phyloP scores from a whole-genome alignment of 2,329 filamentous ascomycete genomes.

The Fusarium compactum region DNA sequence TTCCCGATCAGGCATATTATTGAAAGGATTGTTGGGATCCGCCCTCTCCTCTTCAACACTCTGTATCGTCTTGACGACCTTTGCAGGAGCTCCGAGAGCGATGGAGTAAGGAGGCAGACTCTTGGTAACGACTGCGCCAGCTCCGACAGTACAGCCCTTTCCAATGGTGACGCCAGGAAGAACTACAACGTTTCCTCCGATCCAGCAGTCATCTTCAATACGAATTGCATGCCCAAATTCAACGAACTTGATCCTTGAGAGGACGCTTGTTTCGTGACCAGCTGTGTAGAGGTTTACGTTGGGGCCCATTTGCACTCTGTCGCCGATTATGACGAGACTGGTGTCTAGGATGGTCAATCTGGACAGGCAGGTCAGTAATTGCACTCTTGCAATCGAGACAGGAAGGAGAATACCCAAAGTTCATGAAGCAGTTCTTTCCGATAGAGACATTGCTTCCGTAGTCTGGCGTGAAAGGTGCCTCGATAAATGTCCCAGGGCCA shows the following conservation, averaged over 20 bases:
- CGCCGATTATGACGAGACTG: slow-evolving; percentile 76
- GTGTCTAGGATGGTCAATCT: slow-evolving; percentile 76
- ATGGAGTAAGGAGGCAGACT: slow-evolving; percentile 62
- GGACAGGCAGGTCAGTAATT: fast-evolving
- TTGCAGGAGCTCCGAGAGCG: slow-evolving; percentile 62
- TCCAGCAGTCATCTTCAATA: slow-evolving; percentile 68
- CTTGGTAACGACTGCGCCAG: slow-evolving; percentile 63
- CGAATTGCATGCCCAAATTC: slow-evolving; percentile 61
- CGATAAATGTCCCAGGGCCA: slow-evolving; percentile 62
- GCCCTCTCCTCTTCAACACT: slow-evolving; percentile 50
- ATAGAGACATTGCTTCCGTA: slow-evolving; percentile 75
- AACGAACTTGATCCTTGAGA: slow-evolving; percentile 59
- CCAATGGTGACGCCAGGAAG: slow-evolving; percentile 66
- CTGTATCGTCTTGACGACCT: slow-evolving; percentile 61
- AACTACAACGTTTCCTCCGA: slow-evolving; percentile 63
- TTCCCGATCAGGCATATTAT: slow-evolving; percentile 47
- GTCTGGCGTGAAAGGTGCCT: slow-evolving; percentile 72
- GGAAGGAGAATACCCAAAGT: slow-evolving; percentile 52
- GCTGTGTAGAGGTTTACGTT: slow-evolving; percentile 78
- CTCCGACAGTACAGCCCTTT: slow-evolving; percentile 63
- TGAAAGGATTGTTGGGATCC: slow-evolving; percentile 44
- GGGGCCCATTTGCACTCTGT: slow-evolving; percentile 78
- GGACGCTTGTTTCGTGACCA: slow-evolving; percentile 76
- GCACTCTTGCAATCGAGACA: fast-evolving
- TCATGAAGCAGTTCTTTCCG: slow-evolving; percentile 73